A percentile compares a stretch with the other conserved stretches of the same genome.
phyloP scores from a whole-genome alignment of 805 yeast genomes.

The Saturnispora saitoi region DNA sequence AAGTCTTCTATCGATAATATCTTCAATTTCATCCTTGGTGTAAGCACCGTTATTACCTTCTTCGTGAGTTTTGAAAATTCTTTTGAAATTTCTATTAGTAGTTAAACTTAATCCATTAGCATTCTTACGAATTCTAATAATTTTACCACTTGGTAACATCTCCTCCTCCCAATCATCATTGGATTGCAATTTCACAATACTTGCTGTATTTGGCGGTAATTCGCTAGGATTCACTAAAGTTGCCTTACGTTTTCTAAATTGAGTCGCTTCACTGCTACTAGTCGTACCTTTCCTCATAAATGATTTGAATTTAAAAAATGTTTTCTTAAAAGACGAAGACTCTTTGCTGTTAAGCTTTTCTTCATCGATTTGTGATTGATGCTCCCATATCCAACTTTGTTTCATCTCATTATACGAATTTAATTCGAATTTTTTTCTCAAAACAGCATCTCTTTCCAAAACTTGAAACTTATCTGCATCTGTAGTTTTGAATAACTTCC shows the following conservation, averaged over 20 bases:
- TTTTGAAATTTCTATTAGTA: constrained; percentile 21
- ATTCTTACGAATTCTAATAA: constrained; percentile 34
- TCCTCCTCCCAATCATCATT: constrained; percentile 41
- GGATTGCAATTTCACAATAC: constrained; percentile 27
- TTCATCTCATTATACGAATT: constrained; percentile 64
- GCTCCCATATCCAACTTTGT: constrained; percentile 68
- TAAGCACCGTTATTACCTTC: constrained; percentile 19
- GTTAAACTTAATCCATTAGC: constrained; percentile 22
- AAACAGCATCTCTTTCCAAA: constrained; percentile 58
- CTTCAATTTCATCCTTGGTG: constrained; percentile 47
- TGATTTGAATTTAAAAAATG: constrained; percentile 22
- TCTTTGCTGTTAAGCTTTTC: constrained; percentile 14
- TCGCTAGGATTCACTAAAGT: constrained; percentile 40
- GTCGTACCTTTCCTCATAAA: constrained; percentile 30
- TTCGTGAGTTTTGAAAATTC: constrained; percentile 19
- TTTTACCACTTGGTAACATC: constrained; percentile 66
- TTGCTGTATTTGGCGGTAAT: constrained; percentile 40
- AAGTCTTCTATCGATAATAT: constrained; percentile 31
- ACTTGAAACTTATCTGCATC: constrained; percentile 76
- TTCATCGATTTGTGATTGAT: constrained; percentile 26
- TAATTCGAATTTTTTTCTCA: constrained; percentile 63
- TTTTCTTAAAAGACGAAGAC: constrained; percentile 14
- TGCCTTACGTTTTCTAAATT: constrained; percentile 39
- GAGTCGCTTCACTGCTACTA: constrained; percentile 27
- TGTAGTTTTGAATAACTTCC: constrained; percentile 48